phyloP scores from a whole-genome alignment of 2,329 filamentous ascomycete species.

The Myriosclerotinia duriaeana region DNA sequence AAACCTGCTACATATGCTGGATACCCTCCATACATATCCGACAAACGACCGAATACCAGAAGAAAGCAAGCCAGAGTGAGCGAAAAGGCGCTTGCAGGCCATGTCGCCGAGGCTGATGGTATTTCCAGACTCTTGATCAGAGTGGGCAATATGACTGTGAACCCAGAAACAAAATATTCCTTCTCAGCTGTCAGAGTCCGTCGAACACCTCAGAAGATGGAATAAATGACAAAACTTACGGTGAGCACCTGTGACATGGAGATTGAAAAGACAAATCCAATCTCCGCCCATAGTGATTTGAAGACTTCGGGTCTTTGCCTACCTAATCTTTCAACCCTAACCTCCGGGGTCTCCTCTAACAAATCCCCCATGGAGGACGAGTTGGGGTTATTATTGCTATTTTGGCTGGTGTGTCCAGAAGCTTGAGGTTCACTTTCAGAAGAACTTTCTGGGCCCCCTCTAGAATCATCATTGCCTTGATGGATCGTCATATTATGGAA shows the following conservation, averaged over 20 bases:
- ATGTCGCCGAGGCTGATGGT: slow-evolving; percentile 58
- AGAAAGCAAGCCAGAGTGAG: slow-evolving; percentile 56
- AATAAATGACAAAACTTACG: slow-evolving; percentile 40
- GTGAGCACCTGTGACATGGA: slow-evolving; percentile 58
- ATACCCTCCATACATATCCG: slow-evolving; percentile 63
- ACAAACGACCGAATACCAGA: slow-evolving; percentile 61
- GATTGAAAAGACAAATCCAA: slow-evolving; percentile 60
- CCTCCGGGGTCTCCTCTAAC: slow-evolving; percentile 38
- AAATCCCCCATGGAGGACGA: background rate
- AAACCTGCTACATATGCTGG: slow-evolving; percentile 59
- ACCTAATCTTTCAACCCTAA: slow-evolving; percentile 54
- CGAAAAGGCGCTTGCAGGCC: slow-evolving; percentile 63
- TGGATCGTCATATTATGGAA: background rate
- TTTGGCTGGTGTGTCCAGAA: background rate
- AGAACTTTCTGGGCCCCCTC: background rate
- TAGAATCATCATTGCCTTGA: background rate
- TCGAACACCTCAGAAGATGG: background rate
- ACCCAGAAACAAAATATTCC: slow-evolving; percentile 72
- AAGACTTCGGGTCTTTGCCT: slow-evolving; percentile 57
- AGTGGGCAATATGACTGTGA: slow-evolving; percentile 69
- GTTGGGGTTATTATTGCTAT: background rate
- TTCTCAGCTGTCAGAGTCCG: slow-evolving; percentile 31
- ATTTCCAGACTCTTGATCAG: slow-evolving; percentile 63
- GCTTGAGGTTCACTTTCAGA: slow-evolving; percentile 11
- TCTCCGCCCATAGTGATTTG: slow-evolving; percentile 51